Conservation (phyloP, 2,329 filamentous ascomycete species). For the Phialophora verrucosa region DNA sequence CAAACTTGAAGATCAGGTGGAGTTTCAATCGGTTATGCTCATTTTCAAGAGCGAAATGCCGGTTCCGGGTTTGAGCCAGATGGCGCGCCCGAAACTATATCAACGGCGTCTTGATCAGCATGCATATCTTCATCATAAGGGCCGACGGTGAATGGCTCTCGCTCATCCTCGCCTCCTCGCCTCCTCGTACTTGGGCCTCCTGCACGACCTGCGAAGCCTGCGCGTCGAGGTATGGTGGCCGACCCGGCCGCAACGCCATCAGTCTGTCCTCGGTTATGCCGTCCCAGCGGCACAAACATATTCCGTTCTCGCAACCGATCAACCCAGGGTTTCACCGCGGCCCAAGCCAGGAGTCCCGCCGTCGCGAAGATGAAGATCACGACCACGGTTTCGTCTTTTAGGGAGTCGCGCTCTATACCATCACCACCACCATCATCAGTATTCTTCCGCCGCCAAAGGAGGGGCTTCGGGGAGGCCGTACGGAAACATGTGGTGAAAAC, state of each 20-base stretch:
- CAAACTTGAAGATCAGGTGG: not conserved
- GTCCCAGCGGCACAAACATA: slow-evolving; percentile 20
- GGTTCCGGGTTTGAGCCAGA: slow-evolving; percentile 14
- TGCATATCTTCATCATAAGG: slow-evolving; percentile 19
- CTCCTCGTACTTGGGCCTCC: slow-evolving; percentile 1
- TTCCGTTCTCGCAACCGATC: slow-evolving; percentile 29
- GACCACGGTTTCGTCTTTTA: slow-evolving; percentile 70
- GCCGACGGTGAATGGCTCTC: not conserved
- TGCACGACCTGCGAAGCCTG: not conserved
- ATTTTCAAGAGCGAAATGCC: slow-evolving; percentile 12
- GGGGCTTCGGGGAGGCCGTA: slow-evolving; percentile 42
- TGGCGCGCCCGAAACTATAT: slow-evolving; percentile 26
- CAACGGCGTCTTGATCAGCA: slow-evolving; percentile 27
- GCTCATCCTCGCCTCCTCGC: not conserved
- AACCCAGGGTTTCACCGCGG: slow-evolving; percentile 58
- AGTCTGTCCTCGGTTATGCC: slow-evolving; percentile 16
- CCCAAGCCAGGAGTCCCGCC: slow-evolving; percentile 65
- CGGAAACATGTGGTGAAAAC: slow-evolving; percentile 71
- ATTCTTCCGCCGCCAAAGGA: not conserved
- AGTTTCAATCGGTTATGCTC: not conserved
- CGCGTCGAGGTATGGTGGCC: not conserved
- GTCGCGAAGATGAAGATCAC: slow-evolving; percentile 70
- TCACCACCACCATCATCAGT: not conserved
- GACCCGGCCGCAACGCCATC: not conserved
- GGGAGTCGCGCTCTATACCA: slow-evolving; percentile 64